Base-by-base conservation (phyloP, 306 rosid species). In the Glycine soja region DNA sequence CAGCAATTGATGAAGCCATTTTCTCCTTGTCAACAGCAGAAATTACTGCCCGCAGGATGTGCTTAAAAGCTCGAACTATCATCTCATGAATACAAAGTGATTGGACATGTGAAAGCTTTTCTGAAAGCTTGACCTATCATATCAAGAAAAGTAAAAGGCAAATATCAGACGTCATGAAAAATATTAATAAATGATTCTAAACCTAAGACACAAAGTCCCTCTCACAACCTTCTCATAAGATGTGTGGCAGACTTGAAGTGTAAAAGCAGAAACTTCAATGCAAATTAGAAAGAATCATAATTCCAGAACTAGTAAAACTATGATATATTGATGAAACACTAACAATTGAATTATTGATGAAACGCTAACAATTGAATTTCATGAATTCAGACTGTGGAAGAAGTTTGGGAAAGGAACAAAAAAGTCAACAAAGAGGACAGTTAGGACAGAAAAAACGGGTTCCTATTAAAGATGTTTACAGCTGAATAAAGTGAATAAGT, bases 51-150 rank as follows among this genome's bases (percentile, higher is more conserved):
- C 89, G 97, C 81, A 95, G 84, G 78, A 95, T 88, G 88, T 95
- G 99, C 92, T 95, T 95, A 83, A 91, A 93, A 69, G 99, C 99
- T 81, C 99, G 92, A 79, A 92, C 97, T 79, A 93, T 90, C 99
- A 95, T 95, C 82, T 95, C 99, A 86, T 95, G 99, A 79, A 95
- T 88, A 80, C 98, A 93, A 66, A 95, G 98, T 74, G 99, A 92
- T 77, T 95, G 99, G 74, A 95, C 98, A 63, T 95, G 99, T 3
- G 98, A 90, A 57, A 95, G 88, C 83, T 95, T 95, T 83, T 90
- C 99, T 8, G 99, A 93, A 84, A 95, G 98, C 88, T 93, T 95
- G 82, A 95, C 97, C 99, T 95, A 84, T 70, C 53, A 88, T 95
- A 84, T 70, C 53, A 88, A 84, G 82, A 86, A 54, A 87, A 80